Percentiles rank a stretch among this genome's conserved stretches.
phyloP scores from a whole-genome alignment of 495 filamentous ascomycete species.

The Terfezia claveryi region DNA sequence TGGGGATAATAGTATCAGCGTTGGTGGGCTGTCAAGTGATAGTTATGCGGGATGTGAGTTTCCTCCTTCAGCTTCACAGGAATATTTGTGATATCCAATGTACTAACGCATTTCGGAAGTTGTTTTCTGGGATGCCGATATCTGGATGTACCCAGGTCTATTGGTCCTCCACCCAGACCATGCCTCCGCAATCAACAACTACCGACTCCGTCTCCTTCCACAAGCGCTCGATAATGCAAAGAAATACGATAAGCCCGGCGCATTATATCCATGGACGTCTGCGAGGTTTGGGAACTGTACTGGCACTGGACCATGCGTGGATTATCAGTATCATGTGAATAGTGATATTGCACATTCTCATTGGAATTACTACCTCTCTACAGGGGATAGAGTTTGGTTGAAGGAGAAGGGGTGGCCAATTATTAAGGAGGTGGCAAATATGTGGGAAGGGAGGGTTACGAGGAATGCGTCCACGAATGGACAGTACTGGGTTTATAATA shows the following conservation, averaged over 20 bases:
- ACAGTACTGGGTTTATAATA: conserved; percentile 34
- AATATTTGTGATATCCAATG: background rate
- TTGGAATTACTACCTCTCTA: conserved; percentile 28
- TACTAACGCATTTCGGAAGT: background rate
- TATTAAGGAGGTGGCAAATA: conserved; percentile 26
- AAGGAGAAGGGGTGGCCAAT: conserved; percentile 26
- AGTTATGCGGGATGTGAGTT: conserved; percentile 28
- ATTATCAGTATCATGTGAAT: conserved; percentile 45
- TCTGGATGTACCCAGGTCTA: conserved; percentile 37
- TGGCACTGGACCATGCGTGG: conserved; percentile 34
- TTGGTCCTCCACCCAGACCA: conserved; percentile 27
- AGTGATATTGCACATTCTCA: conserved; percentile 46
- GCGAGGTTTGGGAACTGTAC: conserved; percentile 40
- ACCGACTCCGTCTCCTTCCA: conserved; percentile 25
- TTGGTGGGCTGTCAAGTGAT: conserved; percentile 32
- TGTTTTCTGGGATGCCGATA: conserved; percentile 10
- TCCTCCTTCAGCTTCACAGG: background rate
- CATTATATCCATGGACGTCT: conserved; percentile 35
- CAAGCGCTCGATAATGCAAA: conserved; percentile 32
- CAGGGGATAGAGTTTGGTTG: conserved; percentile 28
- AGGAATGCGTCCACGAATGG: conserved; percentile 26
- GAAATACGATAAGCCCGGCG: conserved; percentile 24
- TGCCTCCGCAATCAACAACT: conserved; percentile 29
- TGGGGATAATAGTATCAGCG: conserved; percentile 31
- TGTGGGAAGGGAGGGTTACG: conserved; percentile 24